These are phyloP conservation scores for Cercospora brassicicola DNA, from an alignment of 2,329 filamentous ascomycete species.

Conservation along the genomic window DNA sequence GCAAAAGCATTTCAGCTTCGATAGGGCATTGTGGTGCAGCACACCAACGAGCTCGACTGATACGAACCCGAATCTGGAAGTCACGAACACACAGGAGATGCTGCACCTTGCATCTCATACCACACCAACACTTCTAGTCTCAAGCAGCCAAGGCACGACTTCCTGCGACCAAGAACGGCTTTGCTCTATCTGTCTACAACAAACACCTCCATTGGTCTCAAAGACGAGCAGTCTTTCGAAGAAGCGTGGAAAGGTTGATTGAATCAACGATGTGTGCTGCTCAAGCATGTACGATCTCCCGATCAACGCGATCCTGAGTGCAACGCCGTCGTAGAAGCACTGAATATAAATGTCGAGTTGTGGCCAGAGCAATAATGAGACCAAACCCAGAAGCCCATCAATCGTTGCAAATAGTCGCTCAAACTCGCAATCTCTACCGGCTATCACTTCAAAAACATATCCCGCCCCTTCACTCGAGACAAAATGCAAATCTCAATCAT, in stretches of 20 bases:
- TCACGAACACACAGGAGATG: background rate
- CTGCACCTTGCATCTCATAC: background rate
- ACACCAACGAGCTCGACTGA: background rate
- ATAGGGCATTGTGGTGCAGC: background rate
- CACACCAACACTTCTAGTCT: background rate
- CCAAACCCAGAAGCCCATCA: background rate
- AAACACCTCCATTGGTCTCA: background rate
- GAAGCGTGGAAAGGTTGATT: background rate
- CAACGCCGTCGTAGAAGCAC: background rate
- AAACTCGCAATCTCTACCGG: background rate
- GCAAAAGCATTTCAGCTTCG: background rate
- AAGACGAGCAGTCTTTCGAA: background rate
- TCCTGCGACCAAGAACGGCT: background rate
- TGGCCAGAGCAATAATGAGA: background rate
- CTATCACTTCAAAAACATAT: background rate
- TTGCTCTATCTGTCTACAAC: background rate
- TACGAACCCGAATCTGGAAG: background rate
- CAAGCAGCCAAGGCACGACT: background rate
- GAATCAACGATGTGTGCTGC: background rate
- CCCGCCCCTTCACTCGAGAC: background rate
- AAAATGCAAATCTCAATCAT: background rate
- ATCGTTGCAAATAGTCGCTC: background rate
- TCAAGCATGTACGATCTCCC: background rate
- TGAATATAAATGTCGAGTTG: background rate
- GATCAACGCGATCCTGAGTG: background rate